These are phyloP conservation scores for Apium graveolens DNA, from an alignment of 129 eudicot genomes.

Conservation along the genomic window DNA sequence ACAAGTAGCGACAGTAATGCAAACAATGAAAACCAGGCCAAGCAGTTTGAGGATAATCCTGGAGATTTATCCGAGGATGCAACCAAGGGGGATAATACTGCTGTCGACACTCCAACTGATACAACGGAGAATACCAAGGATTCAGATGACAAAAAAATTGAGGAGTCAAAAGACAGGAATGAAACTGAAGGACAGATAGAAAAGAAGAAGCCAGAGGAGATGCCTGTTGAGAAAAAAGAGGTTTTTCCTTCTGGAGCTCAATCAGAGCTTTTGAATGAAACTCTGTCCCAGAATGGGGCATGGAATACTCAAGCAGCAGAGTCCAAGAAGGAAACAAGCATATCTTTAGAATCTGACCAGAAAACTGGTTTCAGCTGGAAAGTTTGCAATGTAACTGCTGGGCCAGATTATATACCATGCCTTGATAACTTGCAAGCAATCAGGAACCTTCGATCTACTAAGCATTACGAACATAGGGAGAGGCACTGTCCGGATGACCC, in stretches of 20 bases:
- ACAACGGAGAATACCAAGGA: slow-evolving; percentile 12
- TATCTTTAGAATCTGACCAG: slow-evolving; percentile 9
- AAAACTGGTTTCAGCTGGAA: slow-evolving; percentile 32
- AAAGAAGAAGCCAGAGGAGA: slow-evolving; percentile 5
- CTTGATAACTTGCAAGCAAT: slow-evolving; percentile 42
- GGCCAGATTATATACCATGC: slow-evolving; percentile 50
- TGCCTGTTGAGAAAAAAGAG: slow-evolving; percentile 23
- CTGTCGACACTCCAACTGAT: slow-evolving; percentile 20
- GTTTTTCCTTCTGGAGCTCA: slow-evolving; percentile 24
- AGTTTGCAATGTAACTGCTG: slow-evolving; percentile 36
- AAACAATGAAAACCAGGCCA: slow-evolving; percentile 34
- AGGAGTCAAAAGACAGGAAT: slow-evolving; percentile 20
- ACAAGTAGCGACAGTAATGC: neutral
- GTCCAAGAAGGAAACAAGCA: slow-evolving; percentile 37
- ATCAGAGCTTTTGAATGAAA: slow-evolving; percentile 34
- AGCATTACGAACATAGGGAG: slow-evolving; percentile 53
- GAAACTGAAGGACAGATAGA: neutral
- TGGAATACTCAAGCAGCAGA: slow-evolving; percentile 51
- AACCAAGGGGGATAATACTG: slow-evolving; percentile 51
- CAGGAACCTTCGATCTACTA: slow-evolving; percentile 27
- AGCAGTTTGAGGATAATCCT: slow-evolving; percentile 85
- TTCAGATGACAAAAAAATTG: slow-evolving; percentile 7
- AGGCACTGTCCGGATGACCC: slow-evolving; percentile 53
- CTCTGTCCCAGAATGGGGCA: slow-evolving; percentile 23
- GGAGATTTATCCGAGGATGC: slow-evolving; percentile 94